Evolutionary conservation across 257 asterid genomes (phyloP).

Genomic region (Fraxinus anomala): DNA sequence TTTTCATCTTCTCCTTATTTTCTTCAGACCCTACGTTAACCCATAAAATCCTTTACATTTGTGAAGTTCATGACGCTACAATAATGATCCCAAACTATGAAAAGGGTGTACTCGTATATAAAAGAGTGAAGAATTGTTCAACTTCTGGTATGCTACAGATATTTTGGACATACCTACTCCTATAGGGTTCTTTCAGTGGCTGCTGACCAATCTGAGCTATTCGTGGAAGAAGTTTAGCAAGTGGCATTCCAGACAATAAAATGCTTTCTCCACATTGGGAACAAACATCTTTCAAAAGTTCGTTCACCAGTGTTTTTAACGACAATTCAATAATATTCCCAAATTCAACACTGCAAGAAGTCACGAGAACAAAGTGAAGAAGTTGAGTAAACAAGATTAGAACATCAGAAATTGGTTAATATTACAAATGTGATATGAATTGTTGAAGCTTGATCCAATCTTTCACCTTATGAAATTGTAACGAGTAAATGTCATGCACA

Average conservation of each 20-base stretch:
- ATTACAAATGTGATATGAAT: neutral
- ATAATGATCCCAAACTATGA: constrained; percentile 41
- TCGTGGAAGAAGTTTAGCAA: constrained; percentile 77
- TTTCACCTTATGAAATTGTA: neutral
- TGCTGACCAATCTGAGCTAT: constrained; percentile 63
- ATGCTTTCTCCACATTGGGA: constrained; percentile 50
- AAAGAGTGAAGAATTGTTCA: constrained; percentile 75
- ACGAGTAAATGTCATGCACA: no score
- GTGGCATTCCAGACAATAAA: constrained; percentile 62
- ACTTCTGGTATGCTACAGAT: constrained; percentile 67
- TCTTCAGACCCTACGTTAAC: constrained; percentile 20
- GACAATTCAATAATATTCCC: constrained; percentile 63
- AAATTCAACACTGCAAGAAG: constrained; percentile 65
- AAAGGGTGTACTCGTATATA: constrained; percentile 68
- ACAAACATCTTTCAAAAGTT: constrained; percentile 54
- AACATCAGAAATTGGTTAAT: neutral
- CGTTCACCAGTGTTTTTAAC: constrained; percentile 55
- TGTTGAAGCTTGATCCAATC: neutral
- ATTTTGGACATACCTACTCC: constrained; percentile 60
- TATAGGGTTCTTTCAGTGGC: constrained; percentile 57
- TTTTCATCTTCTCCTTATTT: constrained; percentile 28
- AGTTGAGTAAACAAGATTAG: neutral
- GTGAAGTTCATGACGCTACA: constrained; percentile 27
- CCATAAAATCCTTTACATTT: constrained; percentile 13
- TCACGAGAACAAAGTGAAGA: constrained; percentile 3